phyloP scores from a whole-genome alignment of 179 eudicot species.

The Heliamphora pulchella region DNA sequence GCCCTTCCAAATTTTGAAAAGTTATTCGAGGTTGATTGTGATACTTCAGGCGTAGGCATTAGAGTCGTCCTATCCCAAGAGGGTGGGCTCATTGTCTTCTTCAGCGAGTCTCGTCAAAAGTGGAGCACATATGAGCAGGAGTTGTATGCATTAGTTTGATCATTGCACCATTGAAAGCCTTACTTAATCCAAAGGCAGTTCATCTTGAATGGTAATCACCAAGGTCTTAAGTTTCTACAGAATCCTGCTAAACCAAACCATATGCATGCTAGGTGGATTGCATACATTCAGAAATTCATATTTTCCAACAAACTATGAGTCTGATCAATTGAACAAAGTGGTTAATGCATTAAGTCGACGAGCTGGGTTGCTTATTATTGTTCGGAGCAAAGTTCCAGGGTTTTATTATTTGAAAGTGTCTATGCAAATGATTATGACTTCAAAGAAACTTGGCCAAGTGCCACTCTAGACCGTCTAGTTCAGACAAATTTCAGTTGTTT shows the following conservation, averaged over 20 bases:
- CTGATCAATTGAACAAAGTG: background rate
- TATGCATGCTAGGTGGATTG: background rate
- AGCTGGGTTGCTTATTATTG: background rate
- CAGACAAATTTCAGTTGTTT: background rate
- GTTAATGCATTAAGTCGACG: background rate
- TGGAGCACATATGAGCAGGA: background rate
- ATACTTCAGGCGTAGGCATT: too few species aligned
- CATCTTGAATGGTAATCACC: background rate
- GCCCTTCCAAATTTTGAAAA: background rate
- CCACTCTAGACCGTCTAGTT: background rate
- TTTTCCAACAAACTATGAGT: background rate
- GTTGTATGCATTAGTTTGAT: background rate
- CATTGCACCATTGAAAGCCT: background rate
- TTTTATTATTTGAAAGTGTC: background rate
- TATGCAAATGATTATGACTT: background rate
- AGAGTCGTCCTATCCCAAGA: too few species aligned
- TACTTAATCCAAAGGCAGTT: background rate
- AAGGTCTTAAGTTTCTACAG: background rate
- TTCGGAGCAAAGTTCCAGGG: background rate
- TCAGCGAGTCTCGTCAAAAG: too few species aligned
- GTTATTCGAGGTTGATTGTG: background rate
- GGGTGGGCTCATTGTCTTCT: too few species aligned
- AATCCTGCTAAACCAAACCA: background rate
- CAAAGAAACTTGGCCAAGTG: background rate
- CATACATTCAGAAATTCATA: background rate